Base-by-base conservation (phyloP, 768 basidiomycete genomes). In the Lentinula sp. region DNA sequence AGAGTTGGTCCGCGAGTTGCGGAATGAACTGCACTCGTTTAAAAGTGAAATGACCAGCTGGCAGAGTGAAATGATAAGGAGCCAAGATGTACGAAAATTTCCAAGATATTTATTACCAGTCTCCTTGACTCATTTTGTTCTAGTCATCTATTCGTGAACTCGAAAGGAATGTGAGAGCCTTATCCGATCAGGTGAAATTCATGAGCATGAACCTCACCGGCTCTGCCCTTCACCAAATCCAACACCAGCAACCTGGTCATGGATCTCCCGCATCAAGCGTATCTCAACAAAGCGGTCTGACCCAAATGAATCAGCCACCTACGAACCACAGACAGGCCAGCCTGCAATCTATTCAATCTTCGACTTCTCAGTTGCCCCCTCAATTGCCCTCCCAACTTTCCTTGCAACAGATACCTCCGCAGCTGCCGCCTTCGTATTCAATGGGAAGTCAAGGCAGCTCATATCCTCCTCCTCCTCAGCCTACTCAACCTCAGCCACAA, bases 141-240 rank as follows among this genome's bases (percentile, higher is more conserved):
- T 61, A 93, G 91, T 76, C 83, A 32, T 76, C 88, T 28, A 89
- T 94, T 60, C 83, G 90, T 62, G 91, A 93, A 45, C 80, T 94
- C 60, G 92, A 93, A 71, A 87, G 86, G 65, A 85, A 84, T 5
- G 86, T 94, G 59, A 80, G 90, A 57, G 67, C 83, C 23, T 76
- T 94, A 59, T 81, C 88, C 34, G 92, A 94, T 54, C 92, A 94
- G 69, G 84, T 94, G 67, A 93, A 91, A 70, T 90, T 85, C 75
- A 73, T 91, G 62, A 84, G 78, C 65, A 75, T 87, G 73, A 90
- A 85, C 64, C 66, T 79, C 10, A 71, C 75, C 39, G 68, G 59
- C 51, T 65, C 70, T 62, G 72, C 72, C 46, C 74, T 78, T 50
- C 79, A 78, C 61, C 71, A 75, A 53, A 70, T 78, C 63, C 78